Evolutionary conservation across 768 basidiomycete species (phyloP).

Genomic region (Mrakia frigida): DNA sequence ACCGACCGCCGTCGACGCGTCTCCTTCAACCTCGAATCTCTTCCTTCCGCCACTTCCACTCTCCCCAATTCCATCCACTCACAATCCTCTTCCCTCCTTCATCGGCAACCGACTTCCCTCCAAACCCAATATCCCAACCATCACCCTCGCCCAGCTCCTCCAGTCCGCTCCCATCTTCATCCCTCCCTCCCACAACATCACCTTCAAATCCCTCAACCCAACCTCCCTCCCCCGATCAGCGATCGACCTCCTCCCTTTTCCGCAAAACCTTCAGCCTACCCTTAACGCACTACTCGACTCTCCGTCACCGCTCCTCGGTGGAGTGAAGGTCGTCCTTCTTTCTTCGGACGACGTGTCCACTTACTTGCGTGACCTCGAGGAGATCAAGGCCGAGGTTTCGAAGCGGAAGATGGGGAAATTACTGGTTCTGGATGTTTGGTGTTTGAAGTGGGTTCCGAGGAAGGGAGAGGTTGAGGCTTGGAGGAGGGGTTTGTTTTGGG

Average conservation of each 20-base stretch:
- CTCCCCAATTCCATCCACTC: not conserved
- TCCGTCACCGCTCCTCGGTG: not conserved
- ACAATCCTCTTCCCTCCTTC: not conserved
- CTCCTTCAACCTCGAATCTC: not conserved
- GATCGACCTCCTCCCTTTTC: not conserved
- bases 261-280: not conserved
- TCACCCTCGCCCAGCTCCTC: not conserved
- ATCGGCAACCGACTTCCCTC: not conserved
- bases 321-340: not conserved
- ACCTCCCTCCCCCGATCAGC: not conserved
- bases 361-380: not conserved
- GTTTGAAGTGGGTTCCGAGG: not conserved
- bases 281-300: not conserved
- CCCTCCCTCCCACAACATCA: not conserved
- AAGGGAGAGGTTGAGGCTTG: not conserved
- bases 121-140: not conserved
- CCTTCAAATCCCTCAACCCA: not conserved
- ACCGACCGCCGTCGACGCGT: not conserved
- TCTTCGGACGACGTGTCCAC: not conserved
- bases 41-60: not conserved
- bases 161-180: not conserved
- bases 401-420: not conserved
- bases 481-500: conserved; percentile 6
- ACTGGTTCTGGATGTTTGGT: conserved; percentile 15
- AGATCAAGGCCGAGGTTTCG: too few relatives aligned